Base-by-base conservation (phyloP, 108 stramenopile species). In the Discostella pseudostelligera region DNA sequence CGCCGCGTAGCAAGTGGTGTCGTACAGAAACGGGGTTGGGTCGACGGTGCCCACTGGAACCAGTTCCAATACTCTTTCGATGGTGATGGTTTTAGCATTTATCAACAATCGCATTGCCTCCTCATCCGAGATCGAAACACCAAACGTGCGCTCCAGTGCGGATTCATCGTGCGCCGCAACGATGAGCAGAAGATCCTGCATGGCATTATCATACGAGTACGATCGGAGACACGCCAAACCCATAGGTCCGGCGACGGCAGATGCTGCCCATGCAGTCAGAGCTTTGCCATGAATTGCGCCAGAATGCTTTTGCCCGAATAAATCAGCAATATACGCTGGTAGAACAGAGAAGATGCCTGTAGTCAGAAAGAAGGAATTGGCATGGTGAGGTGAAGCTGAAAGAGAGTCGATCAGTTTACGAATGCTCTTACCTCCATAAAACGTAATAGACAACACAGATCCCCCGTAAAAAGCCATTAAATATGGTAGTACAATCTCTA, bases 271-370 rank as follows among this genome's bases (percentile, higher is more conserved):
- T 6, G 82, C 86, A 9, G 84, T 74, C 47, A 94, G 60, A 14
- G 87, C 76, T 29, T 87, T 81, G 5, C 92, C 92, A 64, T 93
- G 92, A 39, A 89, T 86, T 26, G 89, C 87, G 13, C 85, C 87
- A 16, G 88, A 75, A 60, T 88, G 70, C 67, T 88, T 88, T 43
- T 74, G 77, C 22, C 94, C 94, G 59, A 87, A 95, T 19, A 92
- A 59, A 68, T 95, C 91, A 14, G 89, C 78, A 70, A 90, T 87
- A 69, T 92, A 92, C 8, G 91, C 94, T 20, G 94, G 89, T n/a
- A 88, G 72, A 16, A 85, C 71, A 19, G 86, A 74, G 50, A 73
- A 73, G 16, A 49, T 49, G 1, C 48, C 48, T 49, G 4, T n/a
- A 14, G 14, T 4, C 14, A 4, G 14, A 14, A n/a, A 14, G 46